These are phyloP conservation scores for Penicillium sp. DNA, from an alignment of 2,329 filamentous ascomycete species.

Conservation along the genomic window DNA sequence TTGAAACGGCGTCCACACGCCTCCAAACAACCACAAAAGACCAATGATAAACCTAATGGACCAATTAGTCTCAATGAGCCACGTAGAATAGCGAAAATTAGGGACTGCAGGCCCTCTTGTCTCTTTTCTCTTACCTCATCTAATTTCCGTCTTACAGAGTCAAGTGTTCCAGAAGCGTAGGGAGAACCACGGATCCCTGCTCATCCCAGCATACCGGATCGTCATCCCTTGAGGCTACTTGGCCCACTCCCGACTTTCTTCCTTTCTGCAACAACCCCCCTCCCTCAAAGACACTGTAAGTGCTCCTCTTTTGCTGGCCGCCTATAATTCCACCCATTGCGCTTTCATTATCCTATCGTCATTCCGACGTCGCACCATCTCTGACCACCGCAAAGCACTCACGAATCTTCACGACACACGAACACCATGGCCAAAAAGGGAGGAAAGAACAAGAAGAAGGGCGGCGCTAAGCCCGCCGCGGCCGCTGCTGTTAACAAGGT, in stretches of 20 bases:
- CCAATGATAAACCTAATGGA: neutral
- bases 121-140: neutral
- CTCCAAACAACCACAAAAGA: conserved; percentile 1
- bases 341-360: conserved; percentile 9
- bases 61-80: neutral
- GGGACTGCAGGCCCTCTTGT: too few relatives aligned
- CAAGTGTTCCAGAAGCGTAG: conserved; percentile 8
- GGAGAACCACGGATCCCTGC: conserved; percentile 15
- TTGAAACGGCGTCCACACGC: neutral
- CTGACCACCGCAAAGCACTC: conserved; percentile 11
- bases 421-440: conserved; percentile 36
- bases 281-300: conserved; percentile 4
- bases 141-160: neutral
- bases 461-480: conserved; percentile 25
- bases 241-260: conserved; percentile 17
- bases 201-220: conserved; percentile 11
- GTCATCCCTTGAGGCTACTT: conserved; percentile 16
- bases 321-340: neutral
- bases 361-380: conserved; percentile 10
- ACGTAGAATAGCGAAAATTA: neutral
- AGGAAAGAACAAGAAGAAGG: conserved; percentile 33
- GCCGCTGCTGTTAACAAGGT: conserved; percentile 27
- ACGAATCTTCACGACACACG: conserved; percentile 14
- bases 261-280: conserved; percentile 2
- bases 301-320: neutral